Evolutionary conservation across 73 alveolate species (phyloP), one percentile per base, ranked within the genome.

Genomic region (Blepharisma japonicum): DNA sequence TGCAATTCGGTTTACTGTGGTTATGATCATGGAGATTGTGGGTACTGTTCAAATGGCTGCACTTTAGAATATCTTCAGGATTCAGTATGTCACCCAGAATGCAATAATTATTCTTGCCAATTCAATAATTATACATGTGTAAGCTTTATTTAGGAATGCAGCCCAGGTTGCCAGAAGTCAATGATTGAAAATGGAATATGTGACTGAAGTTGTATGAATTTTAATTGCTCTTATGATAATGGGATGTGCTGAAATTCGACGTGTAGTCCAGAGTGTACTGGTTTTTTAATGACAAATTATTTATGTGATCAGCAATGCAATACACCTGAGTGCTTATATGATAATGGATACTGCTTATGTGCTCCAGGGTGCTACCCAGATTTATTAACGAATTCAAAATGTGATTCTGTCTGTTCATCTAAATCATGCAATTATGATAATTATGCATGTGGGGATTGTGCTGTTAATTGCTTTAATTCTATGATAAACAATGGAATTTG

Each of bases 321-420:
- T 4, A 51, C 66, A 14, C 5, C n/a, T 14, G 66, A 51, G 6
- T 51, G 66, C 4, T 18, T 51, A 14, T 51, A 14, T 51, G 66
- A 51, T 51, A 51, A 51, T 18, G 21, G 21, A 14, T 51, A 14
- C 66, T 51, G 66, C 4, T 11, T 51, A 51, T 51, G 66, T 4
- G 66, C 66, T 51, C 27, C 66, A 14, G 74, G 74, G 39, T 61
- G 74, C 23, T 14, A n/a, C 23, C 47, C 74, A 20, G 74, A 61
- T 2, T 14, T 18, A 25, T 25, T 61, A 20, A 2, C 0, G 5
- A 61, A 25, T 18, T 14, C n/a, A 1, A 18, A 51, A 18, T 51
- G 66, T 51, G 66, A 51, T 51, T 18, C 66, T 14, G 66, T 51
- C 21, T 51, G 66, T 51, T 0, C n/a, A 11, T 11, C 0, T 11